Percentiles rank a stretch among this genome's conserved stretches.
Evolutionary conservation across 306 rosid genomes (phyloP).

Genomic region (Casuarina glauca): DNA sequence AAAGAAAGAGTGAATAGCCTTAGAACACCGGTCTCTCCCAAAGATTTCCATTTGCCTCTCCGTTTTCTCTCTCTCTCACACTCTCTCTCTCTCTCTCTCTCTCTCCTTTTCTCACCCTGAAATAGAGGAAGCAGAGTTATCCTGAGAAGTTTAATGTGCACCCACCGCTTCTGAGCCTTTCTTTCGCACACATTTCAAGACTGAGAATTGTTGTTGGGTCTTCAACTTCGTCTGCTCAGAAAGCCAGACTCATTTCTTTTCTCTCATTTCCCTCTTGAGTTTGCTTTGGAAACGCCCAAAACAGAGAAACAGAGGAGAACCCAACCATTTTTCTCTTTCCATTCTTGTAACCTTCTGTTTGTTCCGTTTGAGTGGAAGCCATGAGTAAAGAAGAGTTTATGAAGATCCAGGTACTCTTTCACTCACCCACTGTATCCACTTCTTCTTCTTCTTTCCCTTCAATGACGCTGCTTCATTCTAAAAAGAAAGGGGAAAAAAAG

Average conservation of each 20-base stretch:
- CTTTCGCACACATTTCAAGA: conserved; percentile 28
- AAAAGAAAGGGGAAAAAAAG: neutral
- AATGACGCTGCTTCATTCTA: conserved; percentile 13
- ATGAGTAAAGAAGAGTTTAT: conserved; percentile 89
- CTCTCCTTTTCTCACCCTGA: conserved; percentile 40
- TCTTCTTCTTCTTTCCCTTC: conserved; percentile 1
- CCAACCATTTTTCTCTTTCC: conserved; percentile 14
- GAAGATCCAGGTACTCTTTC: conserved; percentile 79
- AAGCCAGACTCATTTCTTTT: conserved; percentile 28
- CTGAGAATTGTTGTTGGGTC: conserved; percentile 35
- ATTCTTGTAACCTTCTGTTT: conserved; percentile 32
- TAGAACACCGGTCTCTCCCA: neutral
- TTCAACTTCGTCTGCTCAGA: conserved; percentile 41
- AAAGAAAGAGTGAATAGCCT: neutral
- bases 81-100: neutral
- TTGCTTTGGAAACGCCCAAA: conserved; percentile 29
- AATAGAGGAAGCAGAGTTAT: conserved; percentile 44
- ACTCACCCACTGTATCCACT: neutral
- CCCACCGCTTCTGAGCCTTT: conserved; percentile 28
- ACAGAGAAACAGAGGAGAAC: conserved; percentile 23
- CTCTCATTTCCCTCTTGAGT: conserved; percentile 24
- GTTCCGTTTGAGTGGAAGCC: conserved; percentile 33
- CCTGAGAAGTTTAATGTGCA: conserved; percentile 36
- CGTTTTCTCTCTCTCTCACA: conserved; percentile 23
- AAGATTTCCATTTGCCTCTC: too few species aligned